Percentiles rank a stretch among this genome's conserved stretches.
Conservation (phyloP, 1,284 basidiomycete species). For the Coniferiporia sulphurascens region DNA sequence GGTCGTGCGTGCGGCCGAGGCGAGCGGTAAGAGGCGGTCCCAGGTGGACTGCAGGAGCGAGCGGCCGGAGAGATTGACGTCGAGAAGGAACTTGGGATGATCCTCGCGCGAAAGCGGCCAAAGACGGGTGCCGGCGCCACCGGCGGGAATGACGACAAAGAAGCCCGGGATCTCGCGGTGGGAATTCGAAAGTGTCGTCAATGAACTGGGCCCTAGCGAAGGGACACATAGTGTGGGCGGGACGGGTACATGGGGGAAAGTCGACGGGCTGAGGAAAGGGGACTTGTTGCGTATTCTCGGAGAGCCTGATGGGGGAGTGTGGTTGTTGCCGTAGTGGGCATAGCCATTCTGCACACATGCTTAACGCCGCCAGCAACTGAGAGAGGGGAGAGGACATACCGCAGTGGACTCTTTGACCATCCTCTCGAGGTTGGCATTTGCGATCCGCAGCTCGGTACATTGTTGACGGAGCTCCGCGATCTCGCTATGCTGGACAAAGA, state of each 20-base stretch:
- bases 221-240: constrained; percentile 33
- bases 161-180: constrained; percentile 74
- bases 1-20: constrained; percentile 64
- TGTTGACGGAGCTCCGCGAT: constrained; percentile 68
- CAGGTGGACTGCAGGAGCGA: constrained; percentile 82
- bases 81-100: constrained; percentile 79
- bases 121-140: constrained; percentile 77
- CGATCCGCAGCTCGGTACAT: constrained; percentile 63
- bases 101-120: constrained; percentile 80
- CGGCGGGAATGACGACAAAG: constrained; percentile 82
- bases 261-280: constrained; percentile 60
- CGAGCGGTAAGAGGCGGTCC: constrained; percentile 76
- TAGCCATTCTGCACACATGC: neutral
- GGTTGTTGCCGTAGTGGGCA: constrained; percentile 26
- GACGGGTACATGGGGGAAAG: constrained; percentile 34
- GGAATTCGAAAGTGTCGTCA: constrained; percentile 46
- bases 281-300: constrained; percentile 68
- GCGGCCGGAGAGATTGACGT: constrained; percentile 75
- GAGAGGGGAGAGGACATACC: constrained; percentile 35
- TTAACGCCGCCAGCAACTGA: constrained; percentile 2
- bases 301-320: constrained; percentile 58
- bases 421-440: constrained; percentile 68
- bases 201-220: constrained; percentile 59
- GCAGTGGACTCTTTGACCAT: constrained; percentile 62
- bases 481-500: constrained; percentile 47